Percentiles rank a stretch among this genome's conserved stretches.
phyloP scores from a whole-genome alignment of 2,329 filamentous ascomycete genomes.

The Bipolaris sorokiniana region DNA sequence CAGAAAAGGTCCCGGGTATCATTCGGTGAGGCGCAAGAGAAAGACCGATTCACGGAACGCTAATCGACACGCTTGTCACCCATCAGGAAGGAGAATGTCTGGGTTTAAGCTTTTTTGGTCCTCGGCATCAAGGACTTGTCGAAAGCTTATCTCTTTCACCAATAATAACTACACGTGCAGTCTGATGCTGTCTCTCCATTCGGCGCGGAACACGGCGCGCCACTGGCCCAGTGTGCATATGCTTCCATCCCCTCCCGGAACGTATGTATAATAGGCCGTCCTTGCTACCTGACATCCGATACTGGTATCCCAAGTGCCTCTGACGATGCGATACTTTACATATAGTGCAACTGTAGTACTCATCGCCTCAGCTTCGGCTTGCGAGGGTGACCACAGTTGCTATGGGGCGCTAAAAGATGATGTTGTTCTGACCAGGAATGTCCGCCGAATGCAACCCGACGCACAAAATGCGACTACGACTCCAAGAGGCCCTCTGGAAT shows the following conservation, averaged over 20 bases:
- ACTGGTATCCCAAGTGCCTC: background rate
- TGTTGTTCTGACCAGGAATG: slow-evolving; percentile 50
- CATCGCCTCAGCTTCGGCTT: slow-evolving; percentile 25
- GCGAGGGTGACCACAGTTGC: slow-evolving; percentile 45
- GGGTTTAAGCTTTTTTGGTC: slow-evolving; percentile 28
- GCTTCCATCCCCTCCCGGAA: background rate
- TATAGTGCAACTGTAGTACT: slow-evolving; percentile 16
- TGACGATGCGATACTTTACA: slow-evolving; percentile 19
- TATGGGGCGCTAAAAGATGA: slow-evolving; percentile 50
- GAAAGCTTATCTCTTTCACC: slow-evolving; percentile 30
- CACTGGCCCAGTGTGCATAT: background rate
- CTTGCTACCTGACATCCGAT: background rate
- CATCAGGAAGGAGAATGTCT: slow-evolving; percentile 27
- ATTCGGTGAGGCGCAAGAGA: slow-evolving; percentile 13
- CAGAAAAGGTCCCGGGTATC: background rate
- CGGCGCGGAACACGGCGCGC: background rate
- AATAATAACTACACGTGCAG: slow-evolving; percentile 24
- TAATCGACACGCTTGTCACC: slow-evolving; percentile 22
- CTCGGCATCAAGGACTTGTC: slow-evolving; percentile 11
- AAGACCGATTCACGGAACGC: slow-evolving; percentile 13
- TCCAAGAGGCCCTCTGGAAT: slow-evolving; percentile 57
- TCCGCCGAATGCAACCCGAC: slow-evolving; percentile 55
- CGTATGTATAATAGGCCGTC: slow-evolving; percentile 16
- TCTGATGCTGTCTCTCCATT: background rate
- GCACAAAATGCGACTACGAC: slow-evolving; percentile 48